Base-by-base conservation (phyloP, 805 yeast species). In the Ogataea naganishii region DNA sequence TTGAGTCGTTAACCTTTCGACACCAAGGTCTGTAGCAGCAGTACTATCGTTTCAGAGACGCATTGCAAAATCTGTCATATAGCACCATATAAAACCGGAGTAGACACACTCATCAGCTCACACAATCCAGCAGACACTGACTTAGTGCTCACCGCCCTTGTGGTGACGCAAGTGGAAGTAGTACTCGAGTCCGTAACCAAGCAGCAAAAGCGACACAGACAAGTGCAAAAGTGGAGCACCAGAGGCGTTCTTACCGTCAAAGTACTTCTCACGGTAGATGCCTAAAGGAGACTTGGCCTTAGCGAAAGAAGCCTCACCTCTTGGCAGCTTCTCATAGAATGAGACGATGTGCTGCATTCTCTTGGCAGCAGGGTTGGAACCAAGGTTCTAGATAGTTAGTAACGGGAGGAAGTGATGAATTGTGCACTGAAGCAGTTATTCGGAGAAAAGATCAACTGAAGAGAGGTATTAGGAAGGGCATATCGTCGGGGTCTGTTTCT, bases 311-410 rank as follows among this genome's bases (percentile, higher is more conserved):
- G 94, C 94, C 36, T 80, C 66, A 32, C 97, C 97, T 58, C 85
- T 88, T 56, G 98, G 98, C 51, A 89, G 75, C 47, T 85, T 78
- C 69, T 89, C 83, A 81, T 89, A 89, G 75, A 92, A 88, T 42
- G 83, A 71, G 50, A 89, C 96, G 51, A 89, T 95, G 60, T 83
- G 82, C 45, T 84, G 80, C 80, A 92, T 84, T 68, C 95, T 84
- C 74, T 85, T 84, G 49, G 97, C 97, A 51, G 89, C 81, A 53
- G 96, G 96, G 66, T 86, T 85, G 38, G 94, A 73, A 37, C 95
- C 95, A 46, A 92, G 69, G 80, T 85, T 88, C 80, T 78, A 57
- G 17, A 37, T 28, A 15, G 23, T 17, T 8, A 12, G 15, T 9
- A 13, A 14, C 11, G 18, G 10, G 30, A 21, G 14, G 13, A 15